These are phyloP conservation scores for Hortiboletus campestris DNA, from an alignment of 768 basidiomycete genomes.

Conservation along the genomic window DNA sequence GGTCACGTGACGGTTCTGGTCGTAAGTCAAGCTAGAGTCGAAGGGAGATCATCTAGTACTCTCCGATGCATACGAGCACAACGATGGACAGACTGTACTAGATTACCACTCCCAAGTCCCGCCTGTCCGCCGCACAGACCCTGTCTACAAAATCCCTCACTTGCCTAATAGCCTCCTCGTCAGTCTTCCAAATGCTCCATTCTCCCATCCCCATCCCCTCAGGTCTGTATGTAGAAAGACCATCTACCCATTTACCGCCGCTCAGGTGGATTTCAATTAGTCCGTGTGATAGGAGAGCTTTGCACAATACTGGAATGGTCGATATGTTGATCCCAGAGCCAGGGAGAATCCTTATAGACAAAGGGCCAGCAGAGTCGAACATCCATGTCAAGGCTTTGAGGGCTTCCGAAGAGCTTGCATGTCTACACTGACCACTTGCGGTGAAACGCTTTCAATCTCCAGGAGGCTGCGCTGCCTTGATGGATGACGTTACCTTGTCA, in stretches of 20 bases:
- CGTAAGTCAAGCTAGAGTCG: not conserved
- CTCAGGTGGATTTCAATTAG: conserved; percentile 73
- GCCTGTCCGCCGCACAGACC: not conserved
- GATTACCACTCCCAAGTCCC: not conserved
- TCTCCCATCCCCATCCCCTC: conserved; percentile 73
- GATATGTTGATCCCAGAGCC: conserved; percentile 71
- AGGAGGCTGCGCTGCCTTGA: not conserved
- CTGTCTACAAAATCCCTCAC: conserved; percentile 50
- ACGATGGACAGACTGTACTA: not conserved
- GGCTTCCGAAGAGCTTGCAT: conserved; percentile 38
- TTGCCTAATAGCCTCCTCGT: conserved; percentile 46
- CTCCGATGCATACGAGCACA: not conserved
- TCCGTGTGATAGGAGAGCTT: conserved; percentile 51
- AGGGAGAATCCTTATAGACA: conserved; percentile 49
- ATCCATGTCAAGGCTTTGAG: conserved; percentile 42
- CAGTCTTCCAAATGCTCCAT: conserved; percentile 71
- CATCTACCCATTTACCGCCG: conserved; percentile 61
- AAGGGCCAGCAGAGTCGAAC: conserved; percentile 25
- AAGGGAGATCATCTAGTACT: not conserved
- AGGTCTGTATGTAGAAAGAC: conserved; percentile 50
- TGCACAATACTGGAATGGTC: conserved; percentile 50
- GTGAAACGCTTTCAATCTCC: not conserved
- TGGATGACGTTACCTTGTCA: conserved; percentile 61
- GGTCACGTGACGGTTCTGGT: conserved; percentile 28
- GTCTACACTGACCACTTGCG: conserved; percentile 51